These are phyloP conservation scores for Rhizopogon roseolus DNA, from an alignment of 768 basidiomycete species.

Conservation along the genomic window DNA sequence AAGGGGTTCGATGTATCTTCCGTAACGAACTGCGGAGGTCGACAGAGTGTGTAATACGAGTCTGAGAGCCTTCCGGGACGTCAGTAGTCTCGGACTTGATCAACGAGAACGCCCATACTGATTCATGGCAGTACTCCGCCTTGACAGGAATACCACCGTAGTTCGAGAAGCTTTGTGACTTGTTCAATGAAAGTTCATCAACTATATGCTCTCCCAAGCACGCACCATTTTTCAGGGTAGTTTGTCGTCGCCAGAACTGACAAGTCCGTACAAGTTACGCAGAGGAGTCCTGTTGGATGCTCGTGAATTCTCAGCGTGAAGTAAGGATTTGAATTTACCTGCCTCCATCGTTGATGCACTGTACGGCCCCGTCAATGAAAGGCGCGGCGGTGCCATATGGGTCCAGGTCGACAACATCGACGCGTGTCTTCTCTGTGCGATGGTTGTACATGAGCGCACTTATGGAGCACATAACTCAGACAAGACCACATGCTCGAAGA, in stretches of 20 bases:
- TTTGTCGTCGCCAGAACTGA: slow-evolving; percentile 91
- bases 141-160: slow-evolving; percentile 90
- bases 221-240: slow-evolving; percentile 93
- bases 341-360: slow-evolving; percentile 87
- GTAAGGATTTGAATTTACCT: slow-evolving; percentile 12
- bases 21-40: slow-evolving; percentile 86
- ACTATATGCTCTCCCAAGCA: background rate
- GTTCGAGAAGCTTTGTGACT: slow-evolving; percentile 70
- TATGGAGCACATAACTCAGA: background rate
- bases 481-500: background rate
- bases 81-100: background rate
- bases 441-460: slow-evolving; percentile 91
- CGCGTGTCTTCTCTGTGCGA: slow-evolving; percentile 63
- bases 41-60: slow-evolving; percentile 86
- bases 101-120: slow-evolving; percentile 41
- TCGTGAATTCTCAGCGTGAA: background rate
- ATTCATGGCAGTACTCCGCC: slow-evolving; percentile 95
- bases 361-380: slow-evolving; percentile 93
- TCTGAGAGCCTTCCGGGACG: slow-evolving; percentile 67
- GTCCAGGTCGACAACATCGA: slow-evolving; percentile 96
- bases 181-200: background rate
- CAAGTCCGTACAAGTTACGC: slow-evolving; percentile 95
- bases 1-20: slow-evolving; percentile 85
- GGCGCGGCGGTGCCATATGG: slow-evolving; percentile 97
- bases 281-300: slow-evolving; percentile 66